A percentile compares a stretch with the other conserved stretches of the same genome.
Conservation (phyloP, 192 early-diverging fungal species). For the Rhizoclosmatium sp. region DNA sequence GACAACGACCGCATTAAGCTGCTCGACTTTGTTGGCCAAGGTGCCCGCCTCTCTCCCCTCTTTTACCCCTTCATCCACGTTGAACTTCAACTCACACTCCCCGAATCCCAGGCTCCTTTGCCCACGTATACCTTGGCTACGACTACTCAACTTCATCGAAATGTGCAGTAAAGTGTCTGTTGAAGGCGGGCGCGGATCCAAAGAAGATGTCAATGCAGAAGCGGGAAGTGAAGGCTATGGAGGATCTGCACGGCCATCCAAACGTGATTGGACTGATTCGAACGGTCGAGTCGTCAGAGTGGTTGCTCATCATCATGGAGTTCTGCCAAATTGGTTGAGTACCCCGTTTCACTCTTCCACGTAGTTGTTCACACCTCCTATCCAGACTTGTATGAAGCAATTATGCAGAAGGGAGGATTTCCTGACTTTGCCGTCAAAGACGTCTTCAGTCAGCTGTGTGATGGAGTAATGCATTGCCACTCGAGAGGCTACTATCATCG, state of each 20-base stretch:
- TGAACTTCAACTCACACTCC: not conserved
- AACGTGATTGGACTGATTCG: conserved; percentile 44
- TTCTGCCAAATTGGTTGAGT: conserved; percentile 44
- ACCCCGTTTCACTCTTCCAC: not conserved
- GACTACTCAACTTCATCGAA: conserved; percentile 11
- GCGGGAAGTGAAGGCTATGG: conserved; percentile 47
- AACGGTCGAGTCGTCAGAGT: conserved; percentile 49
- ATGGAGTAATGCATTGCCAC: conserved; percentile 82
- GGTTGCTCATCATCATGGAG: conserved; percentile 47
- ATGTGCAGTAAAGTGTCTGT: conserved; percentile 59
- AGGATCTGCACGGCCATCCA: conserved; percentile 31
- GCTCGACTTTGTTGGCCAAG: conserved; percentile 38
- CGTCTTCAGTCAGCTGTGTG: conserved; percentile 79
- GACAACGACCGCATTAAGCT: conserved; percentile 36
- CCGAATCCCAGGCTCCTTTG: conserved; percentile 51
- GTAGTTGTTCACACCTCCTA: not conserved
- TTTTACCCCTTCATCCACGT: not conserved
- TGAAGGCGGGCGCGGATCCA: conserved; percentile 51
- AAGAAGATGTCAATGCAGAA: conserved; percentile 52
- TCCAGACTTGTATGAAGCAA: conserved; percentile 56
- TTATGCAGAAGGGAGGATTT: conserved; percentile 46
- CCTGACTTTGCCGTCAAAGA: conserved; percentile 39
- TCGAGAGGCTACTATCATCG: conserved; percentile 85
- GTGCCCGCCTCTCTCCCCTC: not conserved
- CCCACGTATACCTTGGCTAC: conserved; percentile 55